Evolutionary conservation across 1,284 basidiomycete genomes (phyloP), one percentile per base, ranked within the genome.

Genomic region (Termitomyces sp.): DNA sequence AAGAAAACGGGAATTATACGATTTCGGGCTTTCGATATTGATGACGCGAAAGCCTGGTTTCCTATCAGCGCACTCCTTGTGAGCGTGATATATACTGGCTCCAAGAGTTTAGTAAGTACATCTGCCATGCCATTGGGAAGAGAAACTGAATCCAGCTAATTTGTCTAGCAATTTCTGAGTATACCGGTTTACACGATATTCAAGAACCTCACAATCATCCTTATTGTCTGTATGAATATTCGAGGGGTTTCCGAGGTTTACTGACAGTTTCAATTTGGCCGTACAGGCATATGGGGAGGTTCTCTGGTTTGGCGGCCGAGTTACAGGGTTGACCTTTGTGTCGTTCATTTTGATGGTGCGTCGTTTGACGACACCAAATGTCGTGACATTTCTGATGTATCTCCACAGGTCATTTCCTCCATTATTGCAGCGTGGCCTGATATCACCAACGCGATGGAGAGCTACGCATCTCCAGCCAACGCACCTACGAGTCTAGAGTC

Each of bases 141-240:
- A 21, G 6, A 18, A 44, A 24, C 26, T 14, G 21, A 24, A 38
- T 38, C 21, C 34, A 13, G 63, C 39, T 34, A 18, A 18, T 21
- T 13, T 24, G 34, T 10, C 11, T 39, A 96, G 91, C 94, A 96
- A 91, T 92, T 84, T 71, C 77, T 97, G 46, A 88, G 83, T 57
- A 96, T 97, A 68, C 93, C 93, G 0, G 85, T 96, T 26, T 95
- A 94, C 71, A 95, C 97, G 3, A 99, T 99, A 61, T 99, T 99
- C 84, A 99, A 99, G 74, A 99, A 99, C 69, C 69, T 99, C 62
- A 97, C 97, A 26, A 99, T 99, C 65, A 98, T 99, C 61, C 80
- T 99, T 34, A 99, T 99, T 65, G 93, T 92, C 58, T 59, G 87
- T 72, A 42, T 33, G 18, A 13, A 37, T 24, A 26, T 45, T 50